Base-by-base conservation (phyloP, 768 basidiomycete genomes). In the Trametes elegans region DNA sequence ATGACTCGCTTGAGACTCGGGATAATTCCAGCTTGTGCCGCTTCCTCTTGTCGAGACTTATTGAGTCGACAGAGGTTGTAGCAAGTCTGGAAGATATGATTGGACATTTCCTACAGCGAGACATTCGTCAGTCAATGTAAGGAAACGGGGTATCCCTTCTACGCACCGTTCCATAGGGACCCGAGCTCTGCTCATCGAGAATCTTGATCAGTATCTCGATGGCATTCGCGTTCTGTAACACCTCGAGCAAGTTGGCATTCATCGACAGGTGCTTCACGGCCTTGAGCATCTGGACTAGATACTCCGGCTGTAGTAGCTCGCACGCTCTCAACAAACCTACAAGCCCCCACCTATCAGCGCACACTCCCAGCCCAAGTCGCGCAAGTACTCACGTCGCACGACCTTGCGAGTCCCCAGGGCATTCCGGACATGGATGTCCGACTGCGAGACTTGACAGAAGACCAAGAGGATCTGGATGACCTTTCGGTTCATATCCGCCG, bases 211-310 rank as follows among this genome's bases (percentile, higher is more conserved):
- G 77, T 41, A 92, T 86, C 66, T 97, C 93, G 51, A 98, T 87
- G 1, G 91, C 87, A 62, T 98, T 97, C 16, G 95, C 93, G 57
- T 98, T 97, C 71, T 98, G 96, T 8, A 99, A 76, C 0, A 95
- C 90, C 59, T 98, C 95, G 23, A 97, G 83, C 23, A 97, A 72
- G 3, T 84, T 88, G 1, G 93, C 79, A 58, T 88, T 93, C 86
- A 98, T 99, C 14, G 94, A 95, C 5, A 98, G 76, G 67, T 98
- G 95, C 66, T 98, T 98, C 66, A 98, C 84, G 3, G 94, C 92
- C 73, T 97, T 97, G 61, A 98, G 80, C 77, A 94, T 84, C 27
- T 86, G 81, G 2, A 94, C 89, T 11, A 98, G 79, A 60, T 91
- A 85, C 53, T 93, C 88, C n/a, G 90, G 85, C 53, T 93, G 88